phyloP scores from a whole-genome alignment of 2,329 filamentous ascomycete species.

The Graphiopsis chlorocephala region DNA sequence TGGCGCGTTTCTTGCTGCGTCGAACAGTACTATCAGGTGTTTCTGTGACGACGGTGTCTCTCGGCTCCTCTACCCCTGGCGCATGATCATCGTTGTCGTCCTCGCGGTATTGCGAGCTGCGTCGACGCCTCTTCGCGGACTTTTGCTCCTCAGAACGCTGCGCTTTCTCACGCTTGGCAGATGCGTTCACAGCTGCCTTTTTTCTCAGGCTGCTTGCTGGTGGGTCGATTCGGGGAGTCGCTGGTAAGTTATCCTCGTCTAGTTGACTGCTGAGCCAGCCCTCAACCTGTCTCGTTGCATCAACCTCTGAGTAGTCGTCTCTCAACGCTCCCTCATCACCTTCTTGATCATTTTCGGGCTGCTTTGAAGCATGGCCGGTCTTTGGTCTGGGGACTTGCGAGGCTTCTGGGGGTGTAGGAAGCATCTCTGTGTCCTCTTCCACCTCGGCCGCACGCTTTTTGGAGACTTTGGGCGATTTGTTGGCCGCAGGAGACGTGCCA shows the following conservation, averaged over 20 bases:
- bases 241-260: neutral
- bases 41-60: neutral
- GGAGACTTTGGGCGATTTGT: neutral
- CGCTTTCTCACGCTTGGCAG: neutral
- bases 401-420: slow-evolving; percentile 1
- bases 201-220: neutral
- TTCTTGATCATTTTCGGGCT: neutral
- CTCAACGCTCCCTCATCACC: neutral
- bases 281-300: slow-evolving; percentile 12
- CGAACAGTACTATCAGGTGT: neutral
- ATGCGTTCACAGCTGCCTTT: neutral
- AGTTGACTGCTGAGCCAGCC: slow-evolving; percentile 17
- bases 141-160: neutral
- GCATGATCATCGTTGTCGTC: slow-evolving; percentile 21
- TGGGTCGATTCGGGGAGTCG: slow-evolving; percentile 1
- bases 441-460: neutral
- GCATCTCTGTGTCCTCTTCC: neutral
- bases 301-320: neutral
- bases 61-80: neutral
- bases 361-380: neutral
- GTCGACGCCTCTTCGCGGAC: slow-evolving; percentile 18
- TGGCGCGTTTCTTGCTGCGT: neutral
- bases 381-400: neutral
- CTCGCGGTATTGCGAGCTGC: slow-evolving; percentile 17
- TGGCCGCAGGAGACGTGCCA: neutral